These are phyloP conservation scores for Wickerhamomyces sydowiorum DNA, from an alignment of 805 yeast genomes.

Conservation along the genomic window DNA sequence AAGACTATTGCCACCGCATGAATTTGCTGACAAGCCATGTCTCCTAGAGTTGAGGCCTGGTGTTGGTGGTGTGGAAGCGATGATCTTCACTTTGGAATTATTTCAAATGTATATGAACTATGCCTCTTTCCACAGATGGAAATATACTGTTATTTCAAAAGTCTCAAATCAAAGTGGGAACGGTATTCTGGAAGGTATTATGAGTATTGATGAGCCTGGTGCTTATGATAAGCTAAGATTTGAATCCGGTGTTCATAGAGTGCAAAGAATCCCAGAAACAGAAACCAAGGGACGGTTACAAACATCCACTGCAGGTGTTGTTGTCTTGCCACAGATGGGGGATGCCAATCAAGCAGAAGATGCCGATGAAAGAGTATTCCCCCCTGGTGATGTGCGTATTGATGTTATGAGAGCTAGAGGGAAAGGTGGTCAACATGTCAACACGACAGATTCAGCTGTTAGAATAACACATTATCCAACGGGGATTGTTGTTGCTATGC, in stretches of 20 bases:
- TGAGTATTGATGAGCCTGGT: conserved; percentile 70
- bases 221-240: conserved; percentile 66
- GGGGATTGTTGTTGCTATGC: conserved; percentile 84
- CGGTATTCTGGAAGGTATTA: conserved; percentile 73
- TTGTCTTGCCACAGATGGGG: conserved; percentile 80
- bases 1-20: conserved; percentile 68
- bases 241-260: conserved; percentile 96
- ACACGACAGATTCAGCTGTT: conserved; percentile 96
- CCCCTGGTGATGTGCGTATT: conserved; percentile 81
- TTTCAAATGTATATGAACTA: conserved; percentile 75
- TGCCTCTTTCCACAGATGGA: conserved; percentile 66
- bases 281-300: conserved; percentile 93
- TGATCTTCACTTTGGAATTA: conserved; percentile 76
- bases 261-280: conserved; percentile 89
- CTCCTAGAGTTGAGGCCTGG: conserved; percentile 89
- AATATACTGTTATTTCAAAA: conserved; percentile 49
- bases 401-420: conserved; percentile 99
- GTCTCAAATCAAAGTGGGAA: conserved; percentile 52
- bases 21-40: conserved; percentile 71
- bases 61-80: conserved; percentile 93
- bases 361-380: conserved; percentile 63
- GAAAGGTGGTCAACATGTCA: conserved; percentile 97
- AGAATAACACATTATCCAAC: conserved; percentile 88
- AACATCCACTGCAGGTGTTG: conserved; percentile 94
- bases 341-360: conserved; percentile 42